Evolutionary conservation across 495 filamentous ascomycete genomes (phyloP).

Genomic region (Penicillium macrosclerotiorum): DNA sequence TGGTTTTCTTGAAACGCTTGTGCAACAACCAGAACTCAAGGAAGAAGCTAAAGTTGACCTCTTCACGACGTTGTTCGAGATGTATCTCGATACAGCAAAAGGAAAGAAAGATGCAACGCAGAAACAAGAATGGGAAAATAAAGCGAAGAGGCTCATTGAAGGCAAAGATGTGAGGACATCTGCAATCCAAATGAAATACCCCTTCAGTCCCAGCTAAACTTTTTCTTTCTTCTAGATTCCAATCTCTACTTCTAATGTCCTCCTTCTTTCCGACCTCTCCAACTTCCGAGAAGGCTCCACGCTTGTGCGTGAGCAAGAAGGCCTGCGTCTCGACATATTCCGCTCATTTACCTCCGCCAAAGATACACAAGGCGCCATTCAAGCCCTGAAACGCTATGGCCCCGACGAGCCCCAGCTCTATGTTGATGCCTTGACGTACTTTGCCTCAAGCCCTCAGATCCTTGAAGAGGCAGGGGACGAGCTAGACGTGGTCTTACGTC

Average conservation of each 20-base stretch:
- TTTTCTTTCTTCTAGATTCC: constrained; percentile 64
- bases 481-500: constrained; percentile 72
- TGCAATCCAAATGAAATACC: neutral
- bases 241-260: constrained; percentile 91
- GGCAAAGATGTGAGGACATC: constrained; percentile 68
- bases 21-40: constrained; percentile 62
- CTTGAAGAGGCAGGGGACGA: constrained; percentile 84
- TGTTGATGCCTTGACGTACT: constrained; percentile 87
- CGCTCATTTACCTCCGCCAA: constrained; percentile 92
- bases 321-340: constrained; percentile 92
- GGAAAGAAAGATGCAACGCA: constrained; percentile 64
- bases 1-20: constrained; percentile 81
- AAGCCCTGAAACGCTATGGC: constrained; percentile 86
- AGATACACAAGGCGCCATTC: constrained; percentile 86
- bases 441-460: constrained; percentile 78
- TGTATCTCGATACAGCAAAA: constrained; percentile 88
- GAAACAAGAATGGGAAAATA: constrained; percentile 79
- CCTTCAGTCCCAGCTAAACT: constrained; percentile 12
- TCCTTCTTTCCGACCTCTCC: constrained; percentile 88
- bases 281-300: constrained; percentile 88
- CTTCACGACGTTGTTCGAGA: constrained; percentile 94
- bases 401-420: constrained; percentile 91
- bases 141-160: constrained; percentile 80
- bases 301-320: constrained; percentile 90
- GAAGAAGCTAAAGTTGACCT: constrained; percentile 77